Evolutionary conservation across 192 early-diverging fungal genomes (phyloP).

Genomic region (Neocallimastix lanati): DNA sequence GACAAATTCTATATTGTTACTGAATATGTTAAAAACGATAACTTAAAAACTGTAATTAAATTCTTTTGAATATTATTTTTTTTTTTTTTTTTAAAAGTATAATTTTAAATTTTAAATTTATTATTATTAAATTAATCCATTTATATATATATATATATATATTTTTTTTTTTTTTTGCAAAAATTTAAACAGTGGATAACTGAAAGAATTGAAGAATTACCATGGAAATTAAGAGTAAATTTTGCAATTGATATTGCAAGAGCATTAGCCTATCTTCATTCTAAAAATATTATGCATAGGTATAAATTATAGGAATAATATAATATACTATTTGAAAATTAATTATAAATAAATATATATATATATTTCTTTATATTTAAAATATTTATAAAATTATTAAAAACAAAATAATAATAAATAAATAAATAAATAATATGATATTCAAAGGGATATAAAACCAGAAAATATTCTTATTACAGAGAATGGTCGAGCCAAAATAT

Average conservation of each 20-base stretch:
- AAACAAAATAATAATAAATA: too few species aligned
- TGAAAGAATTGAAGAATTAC: background rate
- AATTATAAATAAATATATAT: too few species aligned
- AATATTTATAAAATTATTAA: too few species aligned
- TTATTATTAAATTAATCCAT: too few species aligned
- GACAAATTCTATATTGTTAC: background rate
- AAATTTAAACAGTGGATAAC: background rate
- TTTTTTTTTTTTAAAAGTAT: too few species aligned
- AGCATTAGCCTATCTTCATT: background rate
- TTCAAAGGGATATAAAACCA: slow-evolving; percentile 1
- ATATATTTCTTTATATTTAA: too few species aligned
- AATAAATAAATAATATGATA: too few species aligned
- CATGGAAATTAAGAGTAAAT: background rate
- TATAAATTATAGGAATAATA: too few species aligned
- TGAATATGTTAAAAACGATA: background rate
- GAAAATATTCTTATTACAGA: background rate
- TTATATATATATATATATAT: too few species aligned
- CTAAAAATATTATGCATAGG: background rate
- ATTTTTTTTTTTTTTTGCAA: too few species aligned
- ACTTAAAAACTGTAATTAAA: background rate
- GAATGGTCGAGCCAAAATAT: background rate
- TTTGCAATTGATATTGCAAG: slow-evolving; percentile 2
- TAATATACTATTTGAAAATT: too few species aligned
- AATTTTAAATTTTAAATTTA: too few species aligned
- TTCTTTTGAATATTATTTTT: background rate